Conservation (phyloP, 306 rosid genomes). For the Myrica gale region DNA sequence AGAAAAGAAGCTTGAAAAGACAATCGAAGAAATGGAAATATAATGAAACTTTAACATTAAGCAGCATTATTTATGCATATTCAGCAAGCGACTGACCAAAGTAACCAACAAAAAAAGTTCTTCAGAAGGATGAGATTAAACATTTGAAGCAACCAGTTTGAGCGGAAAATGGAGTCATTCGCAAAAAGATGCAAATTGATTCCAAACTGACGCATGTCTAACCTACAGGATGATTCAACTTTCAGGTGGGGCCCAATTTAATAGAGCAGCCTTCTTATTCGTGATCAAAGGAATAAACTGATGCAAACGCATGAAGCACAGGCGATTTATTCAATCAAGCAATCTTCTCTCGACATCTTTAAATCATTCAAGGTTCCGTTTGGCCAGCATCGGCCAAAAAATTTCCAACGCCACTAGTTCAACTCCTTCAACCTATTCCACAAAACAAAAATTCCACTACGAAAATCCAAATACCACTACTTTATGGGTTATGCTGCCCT, state of each 20-base stretch:
- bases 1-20: neutral
- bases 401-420: neutral
- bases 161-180: neutral
- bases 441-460: too few relatives aligned
- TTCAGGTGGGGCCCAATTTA: slow-evolving; percentile 4
- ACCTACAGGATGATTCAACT: neutral
- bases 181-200: neutral
- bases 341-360: neutral
- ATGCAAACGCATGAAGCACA: neutral
- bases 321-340: neutral
- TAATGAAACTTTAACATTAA: slow-evolving; percentile 3
- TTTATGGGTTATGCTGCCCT: too few relatives aligned
- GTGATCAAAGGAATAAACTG: neutral
- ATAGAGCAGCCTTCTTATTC: neutral
- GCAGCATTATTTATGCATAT: neutral
- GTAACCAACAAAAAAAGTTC: neutral
- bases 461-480: too few relatives aligned
- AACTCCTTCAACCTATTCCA: neutral
- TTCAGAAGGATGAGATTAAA: too few relatives aligned
- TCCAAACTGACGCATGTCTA: neutral
- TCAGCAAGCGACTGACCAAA: neutral
- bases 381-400: neutral
- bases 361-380: neutral
- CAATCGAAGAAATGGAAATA: slow-evolving; percentile 6
- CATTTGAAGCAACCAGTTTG: neutral